phyloP scores from a whole-genome alignment of 2,329 filamentous ascomycete species.

The Beauveria rudraprayagi region DNA sequence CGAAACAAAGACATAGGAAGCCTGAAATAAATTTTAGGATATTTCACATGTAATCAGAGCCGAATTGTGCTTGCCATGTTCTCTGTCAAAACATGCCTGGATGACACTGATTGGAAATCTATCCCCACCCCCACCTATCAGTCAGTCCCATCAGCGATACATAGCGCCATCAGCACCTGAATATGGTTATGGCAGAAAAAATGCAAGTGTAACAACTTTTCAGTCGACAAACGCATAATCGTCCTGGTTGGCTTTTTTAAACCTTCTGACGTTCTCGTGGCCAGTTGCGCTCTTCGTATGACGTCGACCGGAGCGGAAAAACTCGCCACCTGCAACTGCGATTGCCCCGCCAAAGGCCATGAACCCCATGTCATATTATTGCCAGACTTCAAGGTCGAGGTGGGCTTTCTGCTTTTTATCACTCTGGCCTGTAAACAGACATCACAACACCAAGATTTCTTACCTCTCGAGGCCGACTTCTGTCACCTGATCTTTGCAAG shows the following conservation, averaged over 20 bases:
- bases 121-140: background rate
- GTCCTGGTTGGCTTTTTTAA: too few relatives aligned
- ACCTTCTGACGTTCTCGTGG: background rate
- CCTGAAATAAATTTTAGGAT: too few relatives aligned
- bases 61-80: background rate
- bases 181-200: background rate
- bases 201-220: background rate
- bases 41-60: too few relatives aligned
- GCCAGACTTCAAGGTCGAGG: constrained; percentile 8
- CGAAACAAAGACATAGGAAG: constrained; percentile 33
- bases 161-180: background rate
- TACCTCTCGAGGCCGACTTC: background rate
- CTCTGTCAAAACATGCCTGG: background rate
- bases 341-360: constrained; percentile 25
- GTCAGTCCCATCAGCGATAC: too few relatives aligned
- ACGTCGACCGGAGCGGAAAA: constrained; percentile 23
- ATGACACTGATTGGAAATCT: too few relatives aligned
- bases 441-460: background rate
- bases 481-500: background rate
- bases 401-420: constrained; percentile 23
- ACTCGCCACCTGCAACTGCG: constrained; percentile 16
- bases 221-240: background rate
- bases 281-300: background rate
- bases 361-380: constrained; percentile 12
- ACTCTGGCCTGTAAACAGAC: constrained; percentile 11